Evolutionary conservation across 31 red algal genomes (phyloP).

Genomic region (Odonthalia washingtoniensis): DNA sequence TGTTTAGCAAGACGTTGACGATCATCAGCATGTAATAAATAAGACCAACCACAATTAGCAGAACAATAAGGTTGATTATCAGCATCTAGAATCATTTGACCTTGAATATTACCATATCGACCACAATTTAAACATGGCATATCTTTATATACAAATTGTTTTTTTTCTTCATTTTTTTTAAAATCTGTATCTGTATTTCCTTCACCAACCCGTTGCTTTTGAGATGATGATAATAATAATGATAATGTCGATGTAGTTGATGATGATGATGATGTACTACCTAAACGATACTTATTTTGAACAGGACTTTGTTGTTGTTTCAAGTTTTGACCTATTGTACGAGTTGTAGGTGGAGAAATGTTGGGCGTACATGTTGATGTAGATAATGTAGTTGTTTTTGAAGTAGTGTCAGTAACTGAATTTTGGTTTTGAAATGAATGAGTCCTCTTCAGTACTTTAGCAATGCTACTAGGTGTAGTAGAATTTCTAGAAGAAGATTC

Average conservation of each 20-base stretch:
- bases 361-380: too few species aligned
- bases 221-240: background rate
- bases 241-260: background rate
- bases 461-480: background rate
- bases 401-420: too few species aligned
- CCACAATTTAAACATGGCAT: constrained; percentile 54
- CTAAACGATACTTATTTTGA: background rate
- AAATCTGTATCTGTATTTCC: background rate
- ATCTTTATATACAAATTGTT: constrained; percentile 1
- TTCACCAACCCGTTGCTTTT: background rate
- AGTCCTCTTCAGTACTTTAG: background rate
- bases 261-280: background rate
- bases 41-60: constrained; percentile 54
- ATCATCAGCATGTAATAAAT: constrained; percentile 6
- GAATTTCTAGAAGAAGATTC: background rate
- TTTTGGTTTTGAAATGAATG: too few species aligned
- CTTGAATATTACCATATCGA: constrained; percentile 28
- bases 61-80: constrained; percentile 41
- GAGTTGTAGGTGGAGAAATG: too few species aligned
- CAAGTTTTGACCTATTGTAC: background rate
- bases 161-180: background rate
- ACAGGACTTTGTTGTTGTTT: background rate
- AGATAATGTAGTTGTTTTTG: too few species aligned
- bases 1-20: background rate
- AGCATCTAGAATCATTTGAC: constrained; percentile 48